These are phyloP conservation scores for Poa annua DNA, from an alignment of 176 grass and related monocot genomes.

Conservation along the genomic window DNA sequence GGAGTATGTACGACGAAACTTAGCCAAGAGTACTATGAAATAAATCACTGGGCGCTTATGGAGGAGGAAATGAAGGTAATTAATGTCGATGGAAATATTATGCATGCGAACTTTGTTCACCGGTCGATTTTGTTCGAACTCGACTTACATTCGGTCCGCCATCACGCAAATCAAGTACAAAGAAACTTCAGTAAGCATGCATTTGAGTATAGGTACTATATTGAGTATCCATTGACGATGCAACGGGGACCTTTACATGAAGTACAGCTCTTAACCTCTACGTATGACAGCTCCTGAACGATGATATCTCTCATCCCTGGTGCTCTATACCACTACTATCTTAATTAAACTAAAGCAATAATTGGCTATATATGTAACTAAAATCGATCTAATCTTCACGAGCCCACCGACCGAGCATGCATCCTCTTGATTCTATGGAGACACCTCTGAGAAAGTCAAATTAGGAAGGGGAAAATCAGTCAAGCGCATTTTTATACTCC, in stretches of 20 bases:
- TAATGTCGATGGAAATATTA: too few species aligned
- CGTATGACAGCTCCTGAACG: neutral
- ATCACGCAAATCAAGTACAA: neutral
- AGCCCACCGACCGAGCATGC: neutral
- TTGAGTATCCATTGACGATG: neutral
- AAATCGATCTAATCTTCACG: neutral
- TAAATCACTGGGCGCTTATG: too few species aligned
- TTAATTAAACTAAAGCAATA: neutral
- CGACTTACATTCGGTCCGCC: neutral
- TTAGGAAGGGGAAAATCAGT: neutral
- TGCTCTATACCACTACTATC: neutral
- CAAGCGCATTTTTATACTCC: neutral
- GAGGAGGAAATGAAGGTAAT: too few species aligned
- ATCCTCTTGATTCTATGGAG: conserved; percentile 4
- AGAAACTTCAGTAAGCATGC: neutral
- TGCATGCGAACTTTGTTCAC: neutral
- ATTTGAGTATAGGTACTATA: neutral
- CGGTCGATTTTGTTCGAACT: neutral
- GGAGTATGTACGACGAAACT: too few species aligned
- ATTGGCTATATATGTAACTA: neutral
- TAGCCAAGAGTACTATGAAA: too few species aligned
- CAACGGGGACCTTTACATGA: neutral
- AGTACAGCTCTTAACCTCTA: neutral
- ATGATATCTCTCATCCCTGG: neutral
- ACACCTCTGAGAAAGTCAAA: neutral